Evolutionary conservation across 2,329 filamentous ascomycete genomes (phyloP), one percentile per base, ranked within the genome.

Genomic region (Beauveria pseudobassiana): DNA sequence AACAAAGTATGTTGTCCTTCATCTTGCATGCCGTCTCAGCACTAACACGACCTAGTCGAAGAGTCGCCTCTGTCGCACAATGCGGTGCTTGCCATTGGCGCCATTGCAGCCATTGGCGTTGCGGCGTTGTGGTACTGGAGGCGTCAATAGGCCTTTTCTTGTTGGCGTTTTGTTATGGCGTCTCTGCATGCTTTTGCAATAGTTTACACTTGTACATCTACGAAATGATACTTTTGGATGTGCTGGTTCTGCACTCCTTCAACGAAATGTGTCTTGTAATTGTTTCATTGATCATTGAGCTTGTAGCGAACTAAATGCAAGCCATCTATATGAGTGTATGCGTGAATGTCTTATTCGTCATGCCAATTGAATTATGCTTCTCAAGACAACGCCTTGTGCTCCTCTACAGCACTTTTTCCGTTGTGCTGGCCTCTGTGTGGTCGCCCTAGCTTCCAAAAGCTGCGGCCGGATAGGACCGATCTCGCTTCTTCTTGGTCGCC

Each of bases 401-500:
- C 9, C 18, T 12, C 1, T 18, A n/a, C 30, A 10, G 16, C 42
- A 24, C n/a, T 18, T 48, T 40, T 24, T 16, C 20, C 26, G 8
- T 55, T 2, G 50, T 18, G 12, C 14, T 34, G 34, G 59, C 38
- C 30, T 45, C 58, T 40, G 3, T n/a, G 6, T 50, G 14, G 18
- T 26, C 16, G 30, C 46, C n/a, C 34, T 40, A 78, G 46, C 73
- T 76, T 18, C 80, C 82, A 72, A 87, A 88, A 10, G 85, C 84
- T 8, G 84, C 85, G 12, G 82, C 79, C 2, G 85, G 85, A 67
- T 88, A 88, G 1, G 82, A 76, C 57, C 85, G 77, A 63, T 87
- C 84, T 65, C 78, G 81, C 78, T 83, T 86, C 74, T 83, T 85
- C 46, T 38, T 62, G 38, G 45, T 38, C 30, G 80, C 74, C 22